A percentile compares a stretch with the other conserved stretches of the same genome.
These are phyloP conservation scores for Beauveria sp. DNA, from an alignment of 2,329 filamentous ascomycete genomes.

Conservation along the genomic window DNA sequence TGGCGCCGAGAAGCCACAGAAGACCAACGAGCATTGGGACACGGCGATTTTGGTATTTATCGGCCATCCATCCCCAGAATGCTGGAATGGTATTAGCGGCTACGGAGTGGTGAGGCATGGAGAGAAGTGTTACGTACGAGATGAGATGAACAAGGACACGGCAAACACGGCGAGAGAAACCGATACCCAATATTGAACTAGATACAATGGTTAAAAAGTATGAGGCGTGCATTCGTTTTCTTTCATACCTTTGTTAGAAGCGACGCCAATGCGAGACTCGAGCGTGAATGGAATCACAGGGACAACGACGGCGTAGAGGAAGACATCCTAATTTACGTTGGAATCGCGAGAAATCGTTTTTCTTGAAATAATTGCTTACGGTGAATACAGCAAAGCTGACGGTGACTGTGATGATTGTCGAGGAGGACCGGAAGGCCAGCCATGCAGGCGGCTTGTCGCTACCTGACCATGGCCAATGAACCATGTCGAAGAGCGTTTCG, in stretches of 20 bases:
- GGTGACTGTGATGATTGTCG: constrained; percentile 25
- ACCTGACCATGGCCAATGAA: constrained; percentile 11
- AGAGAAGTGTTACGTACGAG: constrained; percentile 21
- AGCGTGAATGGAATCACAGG: constrained; percentile 27
- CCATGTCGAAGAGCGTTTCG: constrained; percentile 16
- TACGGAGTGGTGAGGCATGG: background rate
- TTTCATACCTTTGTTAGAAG: constrained; percentile 15
- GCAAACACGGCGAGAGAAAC: constrained; percentile 28
- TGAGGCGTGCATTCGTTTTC: background rate
- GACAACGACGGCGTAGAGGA: constrained; percentile 28
- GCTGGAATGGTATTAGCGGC: constrained; percentile 16
- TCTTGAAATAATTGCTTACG: constrained; percentile 14
- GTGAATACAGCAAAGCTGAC: constrained; percentile 28
- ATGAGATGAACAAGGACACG: constrained; percentile 22
- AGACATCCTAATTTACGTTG: constrained; percentile 25
- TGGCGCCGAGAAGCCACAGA: constrained; percentile 22
- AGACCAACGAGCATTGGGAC: constrained; percentile 27
- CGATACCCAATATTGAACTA: constrained; percentile 29
- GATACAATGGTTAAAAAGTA: background rate
- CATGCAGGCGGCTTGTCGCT: constrained; percentile 20
- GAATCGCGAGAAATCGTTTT: background rate
- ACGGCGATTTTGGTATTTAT: constrained; percentile 25
- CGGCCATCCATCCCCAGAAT: constrained; percentile 29
- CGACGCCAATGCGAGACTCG: constrained; percentile 19
- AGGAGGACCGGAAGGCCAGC: constrained; percentile 24